A percentile compares a stretch with the other conserved stretches of the same genome.
Evolutionary conservation across 1,284 basidiomycete species (phyloP).

Genomic region (Irpex sp.): DNA sequence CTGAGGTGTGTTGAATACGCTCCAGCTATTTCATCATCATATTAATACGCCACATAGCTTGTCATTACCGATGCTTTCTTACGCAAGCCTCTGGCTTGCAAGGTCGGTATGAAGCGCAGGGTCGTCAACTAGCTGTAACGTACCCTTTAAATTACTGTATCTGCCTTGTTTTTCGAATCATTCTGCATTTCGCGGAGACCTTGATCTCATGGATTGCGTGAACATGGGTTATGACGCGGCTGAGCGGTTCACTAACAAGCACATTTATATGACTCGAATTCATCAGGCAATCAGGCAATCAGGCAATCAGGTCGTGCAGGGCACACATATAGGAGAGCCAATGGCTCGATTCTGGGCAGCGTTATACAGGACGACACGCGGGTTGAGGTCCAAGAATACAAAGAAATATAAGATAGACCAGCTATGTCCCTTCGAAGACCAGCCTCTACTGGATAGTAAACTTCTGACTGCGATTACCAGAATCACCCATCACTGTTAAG

Average conservation of each 20-base stretch:
- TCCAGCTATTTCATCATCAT: neutral
- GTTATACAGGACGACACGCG: too few species aligned
- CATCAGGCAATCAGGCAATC: too few species aligned
- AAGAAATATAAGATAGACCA: too few species aligned
- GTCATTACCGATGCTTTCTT: neutral
- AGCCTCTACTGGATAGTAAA: slow-evolving; percentile 30
- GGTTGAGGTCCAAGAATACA: too few species aligned
- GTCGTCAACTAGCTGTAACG: neutral
- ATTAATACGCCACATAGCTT: neutral
- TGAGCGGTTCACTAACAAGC: too few species aligned
- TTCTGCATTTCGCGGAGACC: too few species aligned
- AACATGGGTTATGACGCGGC: too few species aligned
- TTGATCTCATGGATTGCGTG: too few species aligned
- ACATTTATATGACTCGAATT: too few species aligned
- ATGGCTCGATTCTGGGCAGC: too few species aligned
- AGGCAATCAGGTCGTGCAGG: too few species aligned
- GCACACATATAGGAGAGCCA: too few species aligned
- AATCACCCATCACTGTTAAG: slow-evolving; percentile 37
- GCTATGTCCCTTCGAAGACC: neutral
- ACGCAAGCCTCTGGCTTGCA: neutral
- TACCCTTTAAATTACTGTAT: neutral
- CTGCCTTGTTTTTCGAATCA: neutral
- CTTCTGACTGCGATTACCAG: slow-evolving; percentile 37
- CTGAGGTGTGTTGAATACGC: neutral
- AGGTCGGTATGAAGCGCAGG: neutral